Percentiles rank a stretch among this genome's conserved stretches.
Evolutionary conservation across 2,329 filamentous ascomycete genomes (phyloP).

Genomic region (Dothideomycetidae sp.): DNA sequence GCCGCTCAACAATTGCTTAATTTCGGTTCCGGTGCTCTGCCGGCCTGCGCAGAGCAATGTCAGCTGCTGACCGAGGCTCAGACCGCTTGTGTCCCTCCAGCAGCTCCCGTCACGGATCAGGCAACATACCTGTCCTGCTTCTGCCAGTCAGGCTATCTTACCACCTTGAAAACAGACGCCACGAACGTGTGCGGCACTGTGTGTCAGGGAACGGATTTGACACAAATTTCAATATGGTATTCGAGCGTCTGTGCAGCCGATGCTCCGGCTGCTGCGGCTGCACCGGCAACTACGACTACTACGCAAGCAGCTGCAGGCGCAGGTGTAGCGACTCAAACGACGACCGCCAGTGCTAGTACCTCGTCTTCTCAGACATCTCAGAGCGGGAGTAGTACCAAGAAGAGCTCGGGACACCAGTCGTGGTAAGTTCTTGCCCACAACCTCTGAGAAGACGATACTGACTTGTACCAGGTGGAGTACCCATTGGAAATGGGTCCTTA

Average conservation of each 20-base stretch:
- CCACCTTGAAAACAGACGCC: conserved; percentile 41
- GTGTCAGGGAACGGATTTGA: conserved; percentile 34
- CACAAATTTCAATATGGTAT: conserved; percentile 56
- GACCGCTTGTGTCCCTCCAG: conserved; percentile 50
- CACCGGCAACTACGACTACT: conserved; percentile 11
- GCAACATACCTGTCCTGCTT: conserved; percentile 55
- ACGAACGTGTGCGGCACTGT: conserved; percentile 47
- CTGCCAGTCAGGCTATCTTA: conserved; percentile 49
- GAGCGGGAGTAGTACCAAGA: conserved; percentile 11
- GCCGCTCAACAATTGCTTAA: conserved; percentile 17
- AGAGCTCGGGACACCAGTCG: conserved; percentile 10
- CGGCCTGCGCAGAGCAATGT: conserved; percentile 24
- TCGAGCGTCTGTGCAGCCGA: conserved; percentile 45
- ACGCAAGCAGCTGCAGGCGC: conserved; percentile 6
- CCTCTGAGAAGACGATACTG: neutral
- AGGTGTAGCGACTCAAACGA: neutral
- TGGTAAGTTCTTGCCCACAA: conserved; percentile 13
- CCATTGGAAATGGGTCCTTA: conserved; percentile 69
- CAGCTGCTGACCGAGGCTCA: conserved; percentile 44
- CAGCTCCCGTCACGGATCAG: conserved; percentile 35
- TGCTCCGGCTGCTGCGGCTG: conserved; percentile 23
- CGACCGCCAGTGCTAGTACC: conserved; percentile 1
- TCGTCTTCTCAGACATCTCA: conserved; percentile 7
- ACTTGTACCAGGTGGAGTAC: conserved; percentile 56
- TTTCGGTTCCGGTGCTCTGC: conserved; percentile 22